Base-by-base conservation (phyloP, 2,329 filamentous ascomycete species). In the Aureobasidium sp. region DNA sequence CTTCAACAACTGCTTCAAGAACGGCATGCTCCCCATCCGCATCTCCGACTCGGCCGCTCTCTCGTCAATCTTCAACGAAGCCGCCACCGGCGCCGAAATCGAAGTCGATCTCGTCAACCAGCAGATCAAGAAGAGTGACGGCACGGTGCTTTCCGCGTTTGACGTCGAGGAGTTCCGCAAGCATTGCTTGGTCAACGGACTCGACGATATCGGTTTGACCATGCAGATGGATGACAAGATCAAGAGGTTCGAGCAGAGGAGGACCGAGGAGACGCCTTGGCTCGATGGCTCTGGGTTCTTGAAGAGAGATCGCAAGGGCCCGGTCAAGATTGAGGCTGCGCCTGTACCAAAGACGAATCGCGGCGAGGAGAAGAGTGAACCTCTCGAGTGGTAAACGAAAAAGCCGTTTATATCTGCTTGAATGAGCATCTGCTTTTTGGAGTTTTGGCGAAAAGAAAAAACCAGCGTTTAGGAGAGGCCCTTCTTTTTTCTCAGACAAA, bases 1-100 rank as follows among this genome's bases (percentile, higher is more conserved):
- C 82, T 94, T 91, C 81, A 96, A 95, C 81, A 98, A 98, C 78
- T 93, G 87, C n/a, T 97, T 96, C 81, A 97, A 98, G 80, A 98
- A 98, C 75, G 91, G 91, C 74, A 97, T 97, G 93, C 77, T 97
- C 58, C 90, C 91, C 42, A 82, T 97, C 57, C 73, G 78, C 55
- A 86, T 97, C 66, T 74, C 78, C 27, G 82, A 91, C 68, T 71
- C 81, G 59, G 75, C 72, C 1, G 77, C 80, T 27, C 74, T 96
- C 3, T 77, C 86, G 38, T 77, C 77, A 57, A 83, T 97, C 59
- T 84, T 86, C 32, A 80, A 76, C 22, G 88, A 94, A 70, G 90
- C 90, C 29, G 78, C 78, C 32, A 86, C 87, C 3, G 89, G 89
- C 54, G 79, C 79, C 55, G 90, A 96, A 69, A 75, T 97, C 59